Evolutionary conservation across 495 filamentous ascomycete genomes (phyloP), one percentile per base, ranked within the genome.

Genomic region (Glutinoglossum americanum): DNA sequence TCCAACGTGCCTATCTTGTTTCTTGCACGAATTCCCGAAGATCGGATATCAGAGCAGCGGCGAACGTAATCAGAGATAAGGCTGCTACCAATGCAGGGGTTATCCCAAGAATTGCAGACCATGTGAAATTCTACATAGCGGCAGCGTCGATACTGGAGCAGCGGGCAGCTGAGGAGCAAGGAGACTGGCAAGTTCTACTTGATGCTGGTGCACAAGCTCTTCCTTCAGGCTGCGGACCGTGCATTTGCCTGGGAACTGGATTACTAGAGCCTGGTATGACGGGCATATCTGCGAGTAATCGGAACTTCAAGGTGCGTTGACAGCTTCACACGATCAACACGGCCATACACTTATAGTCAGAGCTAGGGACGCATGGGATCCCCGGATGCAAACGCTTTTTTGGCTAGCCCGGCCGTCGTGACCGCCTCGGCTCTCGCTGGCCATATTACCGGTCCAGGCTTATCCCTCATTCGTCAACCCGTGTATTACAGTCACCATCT

Each of bases 81-180:
- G 79, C 80, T 0, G 68, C 72, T 58, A 71, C 73, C 5, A 72
- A 75, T 57, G 70, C 63, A 53, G 61, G 69, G 27, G 68, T 71
- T 17, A 68, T 74, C 23, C 75, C 84, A n/a, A 88, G 84, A 69
- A 79, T 98, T 55, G 81, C 87, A 0, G 68, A 78, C 0, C 79
- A 83, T 51, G 89, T 96, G 10, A 74, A 89, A 44, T 83, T 98
- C 66, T 95, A 96, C 69, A 86, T 97, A 58, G 85, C 90, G 0
- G 88, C 92, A 0, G 92, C 92, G 0, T 94, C 89, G 0, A 62
- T 80, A 0, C 73, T 80, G 0, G 90, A 97, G 67, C 90, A 95
- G 68, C 64, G 77, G 33, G 74, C 75, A 7, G 86, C 92, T 1
- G 87, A 94, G 69, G 82, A 79, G 25, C 72, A 76, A 1, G 90